Evolutionary conservation across 306 rosid species (phyloP).

Genomic region (Astragalus glycyphyllos): DNA sequence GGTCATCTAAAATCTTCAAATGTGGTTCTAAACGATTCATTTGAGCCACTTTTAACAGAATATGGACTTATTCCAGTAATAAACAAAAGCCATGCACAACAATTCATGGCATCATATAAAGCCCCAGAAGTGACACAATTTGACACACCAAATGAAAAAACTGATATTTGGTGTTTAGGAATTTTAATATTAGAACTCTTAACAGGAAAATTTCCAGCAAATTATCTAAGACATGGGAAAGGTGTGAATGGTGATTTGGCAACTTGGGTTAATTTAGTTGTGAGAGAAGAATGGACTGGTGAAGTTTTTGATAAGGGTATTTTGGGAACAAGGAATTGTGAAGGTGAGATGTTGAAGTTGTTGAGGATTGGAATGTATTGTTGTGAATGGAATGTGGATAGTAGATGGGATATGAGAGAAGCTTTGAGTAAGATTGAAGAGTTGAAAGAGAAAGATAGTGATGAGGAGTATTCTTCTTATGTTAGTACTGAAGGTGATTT

Average conservation of each 20-base stretch:
- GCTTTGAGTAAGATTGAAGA: slow-evolving; percentile 66
- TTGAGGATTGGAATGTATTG: slow-evolving; percentile 70
- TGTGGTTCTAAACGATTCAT: slow-evolving; percentile 55
- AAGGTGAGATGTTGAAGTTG: slow-evolving; percentile 69
- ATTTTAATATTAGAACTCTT: slow-evolving; percentile 65
- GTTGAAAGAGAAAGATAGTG: slow-evolving; percentile 59
- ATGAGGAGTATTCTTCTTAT: slow-evolving; percentile 51
- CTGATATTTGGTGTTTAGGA: slow-evolving; percentile 75
- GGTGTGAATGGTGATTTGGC: slow-evolving; percentile 53
- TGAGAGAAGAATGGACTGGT: slow-evolving; percentile 78
- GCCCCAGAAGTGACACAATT: slow-evolving; percentile 57
- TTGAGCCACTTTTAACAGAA: slow-evolving; percentile 60
- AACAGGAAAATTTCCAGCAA: slow-evolving; percentile 62
- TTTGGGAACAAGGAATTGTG: slow-evolving; percentile 47
- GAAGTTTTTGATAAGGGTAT: slow-evolving; percentile 74
- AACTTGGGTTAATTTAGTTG: slow-evolving; percentile 70
- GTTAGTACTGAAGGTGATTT: slow-evolving; percentile 60
- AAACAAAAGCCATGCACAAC: slow-evolving; percentile 58
- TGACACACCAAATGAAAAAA: slow-evolving; percentile 43
- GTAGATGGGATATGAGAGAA: slow-evolving; percentile 63
- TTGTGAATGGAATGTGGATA: slow-evolving; percentile 54
- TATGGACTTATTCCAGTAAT: slow-evolving; percentile 58
- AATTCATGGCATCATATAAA: slow-evolving; percentile 62
- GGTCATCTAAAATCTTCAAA: slow-evolving; percentile 90
- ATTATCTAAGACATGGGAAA: slow-evolving; percentile 55